A percentile compares a stretch with the other conserved stretches of the same genome.
These are phyloP conservation scores for Pyracantha coccinea DNA, from an alignment of 331 rosid genomes.

Conservation along the genomic window DNA sequence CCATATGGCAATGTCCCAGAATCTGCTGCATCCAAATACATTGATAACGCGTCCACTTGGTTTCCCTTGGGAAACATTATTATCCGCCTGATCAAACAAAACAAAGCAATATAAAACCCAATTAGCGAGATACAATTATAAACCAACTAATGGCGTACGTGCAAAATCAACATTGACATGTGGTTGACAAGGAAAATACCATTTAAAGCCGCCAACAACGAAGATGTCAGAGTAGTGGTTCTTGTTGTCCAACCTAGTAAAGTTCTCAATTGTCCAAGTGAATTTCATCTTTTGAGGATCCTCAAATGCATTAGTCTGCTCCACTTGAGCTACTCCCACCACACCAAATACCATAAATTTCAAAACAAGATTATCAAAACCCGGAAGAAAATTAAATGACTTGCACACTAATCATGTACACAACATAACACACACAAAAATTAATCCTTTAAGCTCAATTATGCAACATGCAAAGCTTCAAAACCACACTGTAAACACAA, in stretches of 20 bases:
- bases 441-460: conserved; percentile 6
- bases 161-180: not conserved
- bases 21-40: conserved; percentile 81
- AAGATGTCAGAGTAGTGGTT: conserved; percentile 58
- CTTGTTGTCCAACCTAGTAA: conserved; percentile 45
- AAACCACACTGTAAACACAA: not conserved
- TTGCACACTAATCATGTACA: not conserved
- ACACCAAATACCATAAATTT: conserved; percentile 1
- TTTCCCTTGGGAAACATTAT: conserved; percentile 75
- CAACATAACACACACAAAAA: not conserved
- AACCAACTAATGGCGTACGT: not conserved
- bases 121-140: not conserved
- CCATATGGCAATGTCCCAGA: conserved; percentile 52
- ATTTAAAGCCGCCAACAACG: conserved; percentile 51
- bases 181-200: conserved; percentile 34
- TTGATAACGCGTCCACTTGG: conserved; percentile 56
- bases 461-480: conserved; percentile 6
- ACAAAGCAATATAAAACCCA: conserved; percentile 11
- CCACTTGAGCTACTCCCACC: conserved; percentile 29
- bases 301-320: conserved; percentile 36
- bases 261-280: conserved; percentile 65
- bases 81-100: conserved; percentile 52
- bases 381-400: conserved; percentile 1
- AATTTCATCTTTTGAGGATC: conserved; percentile 34
- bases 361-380: not conserved